Evolutionary conservation across 1,284 basidiomycete species (phyloP).

Genomic region (Melampsora occidentalis): DNA sequence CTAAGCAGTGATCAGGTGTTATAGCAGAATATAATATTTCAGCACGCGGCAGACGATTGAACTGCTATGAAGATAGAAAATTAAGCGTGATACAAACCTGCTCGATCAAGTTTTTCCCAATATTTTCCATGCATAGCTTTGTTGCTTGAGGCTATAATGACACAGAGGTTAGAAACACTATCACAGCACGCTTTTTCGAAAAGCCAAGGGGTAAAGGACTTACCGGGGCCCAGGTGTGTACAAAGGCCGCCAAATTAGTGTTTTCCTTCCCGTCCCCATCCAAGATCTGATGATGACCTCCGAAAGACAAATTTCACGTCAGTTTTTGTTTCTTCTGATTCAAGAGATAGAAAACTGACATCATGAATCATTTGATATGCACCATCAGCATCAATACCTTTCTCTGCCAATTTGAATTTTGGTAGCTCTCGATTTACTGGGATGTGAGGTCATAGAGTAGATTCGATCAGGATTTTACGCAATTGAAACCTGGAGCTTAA

Average conservation of each 20-base stretch:
- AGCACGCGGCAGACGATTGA: no score
- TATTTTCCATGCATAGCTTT: conserved; percentile 74
- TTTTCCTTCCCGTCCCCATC: conserved; percentile 72
- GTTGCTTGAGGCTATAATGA: conserved; percentile 58
- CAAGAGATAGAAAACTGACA: conserved; percentile 44
- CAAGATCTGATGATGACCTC: conserved; percentile 59
- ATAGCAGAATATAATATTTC: no score
- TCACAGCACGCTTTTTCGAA: no score
- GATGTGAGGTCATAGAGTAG: no score
- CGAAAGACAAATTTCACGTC: no score
- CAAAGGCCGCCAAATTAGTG: conserved; percentile 71
- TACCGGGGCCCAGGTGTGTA: conserved; percentile 62
- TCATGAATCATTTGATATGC: conserved; percentile 72
- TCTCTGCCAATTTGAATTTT: conserved; percentile 55
- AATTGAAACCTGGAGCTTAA: no score
- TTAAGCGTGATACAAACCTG: conserved; percentile 77
- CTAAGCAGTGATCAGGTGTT: neutral
- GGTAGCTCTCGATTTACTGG: conserved; percentile 52
- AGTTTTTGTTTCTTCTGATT: neutral
- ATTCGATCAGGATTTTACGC: no score
- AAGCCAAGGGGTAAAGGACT: conserved; percentile 25
- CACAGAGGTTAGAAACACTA: no score
- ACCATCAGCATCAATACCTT: conserved; percentile 55
- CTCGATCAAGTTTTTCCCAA: conserved; percentile 72
- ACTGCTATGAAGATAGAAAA: no score